Percentiles rank a stretch among this genome's conserved stretches.
Conservation (phyloP, 345 rosid genomes). For the Hevea brasiliensis region DNA sequence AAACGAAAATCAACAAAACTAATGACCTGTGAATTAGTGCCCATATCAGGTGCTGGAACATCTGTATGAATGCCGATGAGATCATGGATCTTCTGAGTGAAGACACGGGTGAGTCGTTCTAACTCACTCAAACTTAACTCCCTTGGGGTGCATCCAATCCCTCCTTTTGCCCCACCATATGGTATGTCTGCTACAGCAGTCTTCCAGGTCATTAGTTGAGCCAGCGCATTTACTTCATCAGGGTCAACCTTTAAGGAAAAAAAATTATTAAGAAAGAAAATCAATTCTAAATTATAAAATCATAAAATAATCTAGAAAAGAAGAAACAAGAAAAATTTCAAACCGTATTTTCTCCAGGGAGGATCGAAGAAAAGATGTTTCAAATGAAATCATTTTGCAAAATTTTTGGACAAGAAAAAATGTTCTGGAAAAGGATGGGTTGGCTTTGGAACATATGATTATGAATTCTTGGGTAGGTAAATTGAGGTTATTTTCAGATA, state of each 20-base stretch:
- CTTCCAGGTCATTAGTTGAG: slow-evolving; percentile 99
- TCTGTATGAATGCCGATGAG: slow-evolving; percentile 86
- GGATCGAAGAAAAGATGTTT: neutral
- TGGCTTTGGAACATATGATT: neutral
- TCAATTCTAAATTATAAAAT: slow-evolving; percentile 1
- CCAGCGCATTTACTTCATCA: slow-evolving; percentile 95
- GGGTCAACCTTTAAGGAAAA: slow-evolving; percentile 68
- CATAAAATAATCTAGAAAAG: neutral
- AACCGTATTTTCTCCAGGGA: no score
- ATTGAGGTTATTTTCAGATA: no score
- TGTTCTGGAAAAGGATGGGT: neutral
- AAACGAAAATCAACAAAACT: no score
- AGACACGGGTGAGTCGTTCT: slow-evolving; percentile 91
- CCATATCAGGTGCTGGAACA: slow-evolving; percentile 99
- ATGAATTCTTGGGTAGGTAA: neutral
- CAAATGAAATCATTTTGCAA: neutral
- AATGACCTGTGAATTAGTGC: slow-evolving; percentile 78
- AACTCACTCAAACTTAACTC: slow-evolving; percentile 68
- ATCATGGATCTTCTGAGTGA: slow-evolving; percentile 97
- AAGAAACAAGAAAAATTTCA: no score
- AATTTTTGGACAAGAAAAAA: neutral
- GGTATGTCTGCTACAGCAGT: slow-evolving; percentile 95
- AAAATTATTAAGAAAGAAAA: no score
- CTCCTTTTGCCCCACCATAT: slow-evolving; percentile 97
- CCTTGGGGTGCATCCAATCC: slow-evolving; percentile 82